Percentiles rank a stretch among this genome's conserved stretches.
Conservation (phyloP, 2,329 filamentous ascomycete species). For the Sporothrix pallida region DNA sequence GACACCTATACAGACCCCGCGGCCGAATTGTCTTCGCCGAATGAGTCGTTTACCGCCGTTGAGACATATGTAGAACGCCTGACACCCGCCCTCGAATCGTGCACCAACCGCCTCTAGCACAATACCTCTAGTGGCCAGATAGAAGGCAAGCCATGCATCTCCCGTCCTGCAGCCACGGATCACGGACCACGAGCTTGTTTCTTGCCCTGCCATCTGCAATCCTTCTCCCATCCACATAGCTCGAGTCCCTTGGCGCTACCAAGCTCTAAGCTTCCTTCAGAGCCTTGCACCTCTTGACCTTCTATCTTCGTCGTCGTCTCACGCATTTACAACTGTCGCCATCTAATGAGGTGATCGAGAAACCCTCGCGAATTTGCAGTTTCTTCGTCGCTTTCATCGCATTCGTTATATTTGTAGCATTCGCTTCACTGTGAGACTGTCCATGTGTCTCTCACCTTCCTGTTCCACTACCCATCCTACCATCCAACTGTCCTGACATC, state of each 20-base stretch:
- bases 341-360: background rate
- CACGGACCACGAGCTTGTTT: constrained; percentile 20
- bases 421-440: background rate
- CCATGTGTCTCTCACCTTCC: background rate
- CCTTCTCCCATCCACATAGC: background rate
- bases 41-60: background rate
- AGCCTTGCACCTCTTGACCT: background rate
- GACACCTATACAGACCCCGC: background rate
- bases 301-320: constrained; percentile 3
- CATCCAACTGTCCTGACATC: too few species aligned
- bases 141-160: background rate
- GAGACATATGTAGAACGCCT: too few species aligned
- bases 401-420: background rate
- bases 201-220: background rate
- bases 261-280: background rate
- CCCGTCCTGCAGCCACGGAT: background rate
- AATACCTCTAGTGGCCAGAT: background rate
- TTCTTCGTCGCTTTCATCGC: background rate
- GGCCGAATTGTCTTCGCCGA: background rate
- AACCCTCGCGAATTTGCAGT: background rate
- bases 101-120: background rate
- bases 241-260: too few species aligned
- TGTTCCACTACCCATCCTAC: background rate
- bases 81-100: background rate
- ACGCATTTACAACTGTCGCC: background rate